Conservation (phyloP, 2,329 filamentous ascomycete species). For the Arthrobotrys sphaeroides region DNA sequence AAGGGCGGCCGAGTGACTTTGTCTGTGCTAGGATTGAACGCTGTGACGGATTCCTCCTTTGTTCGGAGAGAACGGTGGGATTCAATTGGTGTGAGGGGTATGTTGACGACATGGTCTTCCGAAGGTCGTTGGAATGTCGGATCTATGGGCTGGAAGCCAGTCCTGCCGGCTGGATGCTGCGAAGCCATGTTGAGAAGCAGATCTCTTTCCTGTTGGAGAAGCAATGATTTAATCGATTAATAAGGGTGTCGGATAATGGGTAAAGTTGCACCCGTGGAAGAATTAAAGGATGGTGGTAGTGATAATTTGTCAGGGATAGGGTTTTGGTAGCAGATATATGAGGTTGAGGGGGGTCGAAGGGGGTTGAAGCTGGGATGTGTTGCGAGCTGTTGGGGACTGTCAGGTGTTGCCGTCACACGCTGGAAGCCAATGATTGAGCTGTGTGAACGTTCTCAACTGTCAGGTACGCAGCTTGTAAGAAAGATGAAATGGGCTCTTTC, state of each 20-base stretch:
- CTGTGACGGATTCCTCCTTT: slow-evolving; percentile 32
- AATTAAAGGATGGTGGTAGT: background rate
- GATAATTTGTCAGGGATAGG: slow-evolving; percentile 10
- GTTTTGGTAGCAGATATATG: slow-evolving; percentile 25
- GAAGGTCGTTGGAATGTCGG: slow-evolving; percentile 36
- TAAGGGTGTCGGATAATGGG: background rate
- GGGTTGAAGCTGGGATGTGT: slow-evolving; percentile 17
- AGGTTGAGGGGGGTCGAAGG: background rate
- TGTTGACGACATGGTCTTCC: slow-evolving; percentile 61
- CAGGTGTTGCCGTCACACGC: slow-evolving; percentile 52
- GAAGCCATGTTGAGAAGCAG: slow-evolving; percentile 29
- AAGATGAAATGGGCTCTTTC: background rate
- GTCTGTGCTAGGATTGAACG: slow-evolving; percentile 30
- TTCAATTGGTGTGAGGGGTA: slow-evolving; percentile 68
- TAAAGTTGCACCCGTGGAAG: background rate
- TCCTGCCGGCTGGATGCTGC: slow-evolving; percentile 38
- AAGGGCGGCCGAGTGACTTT: slow-evolving; percentile 24
- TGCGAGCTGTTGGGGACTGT: slow-evolving; percentile 41
- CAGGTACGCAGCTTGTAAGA: no score
- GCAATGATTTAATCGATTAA: slow-evolving; percentile 15
- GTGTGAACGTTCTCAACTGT: slow-evolving; percentile 9
- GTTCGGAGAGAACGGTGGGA: slow-evolving; percentile 36
- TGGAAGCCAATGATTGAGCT: slow-evolving; percentile 37
- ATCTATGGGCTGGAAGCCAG: slow-evolving; percentile 50
- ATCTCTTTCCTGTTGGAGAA: slow-evolving; percentile 13